phyloP scores from a whole-genome alignment of 2,329 filamentous ascomycete genomes.

The Aspergillus transmontanensis region DNA sequence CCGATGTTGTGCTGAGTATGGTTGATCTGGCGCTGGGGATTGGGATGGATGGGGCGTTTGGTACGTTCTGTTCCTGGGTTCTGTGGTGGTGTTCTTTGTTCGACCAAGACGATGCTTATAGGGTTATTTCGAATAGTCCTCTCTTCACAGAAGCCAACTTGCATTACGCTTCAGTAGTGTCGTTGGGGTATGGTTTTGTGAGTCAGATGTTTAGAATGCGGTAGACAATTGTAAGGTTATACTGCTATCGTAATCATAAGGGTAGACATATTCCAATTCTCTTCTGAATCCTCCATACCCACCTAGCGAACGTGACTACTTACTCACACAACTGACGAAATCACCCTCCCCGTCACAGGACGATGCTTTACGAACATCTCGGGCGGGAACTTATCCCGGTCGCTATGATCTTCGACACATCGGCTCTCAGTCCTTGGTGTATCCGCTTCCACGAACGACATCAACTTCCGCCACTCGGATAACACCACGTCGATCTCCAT shows the following conservation, averaged over 20 bases:
- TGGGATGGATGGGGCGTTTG: not conserved
- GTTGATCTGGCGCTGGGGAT: not conserved
- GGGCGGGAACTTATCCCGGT: conserved; percentile 32
- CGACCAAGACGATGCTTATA: not conserved
- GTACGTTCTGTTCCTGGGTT: not conserved
- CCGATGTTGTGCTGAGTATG: not conserved
- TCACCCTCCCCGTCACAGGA: not conserved
- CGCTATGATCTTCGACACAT: conserved; percentile 18
- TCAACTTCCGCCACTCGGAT: conserved; percentile 56
- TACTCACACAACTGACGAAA: not conserved
- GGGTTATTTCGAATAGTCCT: not conserved
- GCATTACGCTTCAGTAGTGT: not conserved
- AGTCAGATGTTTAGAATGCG: not conserved
- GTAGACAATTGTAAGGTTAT: not conserved
- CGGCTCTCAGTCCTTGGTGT: conserved; percentile 6
- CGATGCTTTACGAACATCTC: not conserved
- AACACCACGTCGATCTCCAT: conserved; percentile 61
- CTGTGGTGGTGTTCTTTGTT: not conserved
- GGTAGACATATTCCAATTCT: not conserved
- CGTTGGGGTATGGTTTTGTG: not conserved
- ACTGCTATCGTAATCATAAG: not conserved
- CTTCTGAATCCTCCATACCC: not conserved
- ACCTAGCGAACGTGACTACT: not conserved
- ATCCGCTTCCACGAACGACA: conserved; percentile 17
- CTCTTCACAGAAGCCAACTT: not conserved